Evolutionary conservation across 2,329 filamentous ascomycete genomes (phyloP).

Genomic region (Phialocephala subalpina): DNA sequence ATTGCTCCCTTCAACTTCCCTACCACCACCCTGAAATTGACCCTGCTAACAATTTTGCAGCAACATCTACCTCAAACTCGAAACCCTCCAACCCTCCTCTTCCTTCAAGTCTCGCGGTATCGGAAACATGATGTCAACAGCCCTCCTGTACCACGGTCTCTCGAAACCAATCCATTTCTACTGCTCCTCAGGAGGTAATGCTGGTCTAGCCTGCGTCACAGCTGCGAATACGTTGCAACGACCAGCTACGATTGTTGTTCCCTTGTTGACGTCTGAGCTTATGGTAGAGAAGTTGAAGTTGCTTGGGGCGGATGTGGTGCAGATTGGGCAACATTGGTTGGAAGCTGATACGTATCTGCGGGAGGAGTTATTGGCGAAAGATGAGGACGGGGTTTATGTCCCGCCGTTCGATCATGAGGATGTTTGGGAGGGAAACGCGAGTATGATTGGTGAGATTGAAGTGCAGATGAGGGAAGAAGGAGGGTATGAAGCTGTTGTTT

Average conservation of each 20-base stretch:
- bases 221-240: slow-evolving; percentile 70
- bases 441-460: slow-evolving; percentile 57
- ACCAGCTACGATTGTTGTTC: slow-evolving; percentile 79
- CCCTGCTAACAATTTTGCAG: slow-evolving; percentile 25
- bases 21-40: background rate
- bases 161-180: slow-evolving; percentile 70
- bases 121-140: slow-evolving; percentile 72
- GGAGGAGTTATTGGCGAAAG: slow-evolving; percentile 59
- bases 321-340: slow-evolving; percentile 71
- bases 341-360: slow-evolving; percentile 75
- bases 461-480: slow-evolving; percentile 31
- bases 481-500: slow-evolving; percentile 73
- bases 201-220: slow-evolving; percentile 81
- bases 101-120: slow-evolving; percentile 88
- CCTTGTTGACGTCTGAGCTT: slow-evolving; percentile 66
- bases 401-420: slow-evolving; percentile 74
- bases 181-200: slow-evolving; percentile 83
- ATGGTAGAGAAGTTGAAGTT: slow-evolving; percentile 77
- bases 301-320: slow-evolving; percentile 75
- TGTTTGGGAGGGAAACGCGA: slow-evolving; percentile 71
- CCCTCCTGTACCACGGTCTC: slow-evolving; percentile 41
- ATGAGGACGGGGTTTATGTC: slow-evolving; percentile 65
- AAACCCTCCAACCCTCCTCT: slow-evolving; percentile 83
- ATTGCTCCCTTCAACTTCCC: slow-evolving; percentile 9
- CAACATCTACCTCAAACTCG: slow-evolving; percentile 84